These are phyloP conservation scores for Manihot esculenta DNA, from an alignment of 441 rosid genomes.

Conservation along the genomic window DNA sequence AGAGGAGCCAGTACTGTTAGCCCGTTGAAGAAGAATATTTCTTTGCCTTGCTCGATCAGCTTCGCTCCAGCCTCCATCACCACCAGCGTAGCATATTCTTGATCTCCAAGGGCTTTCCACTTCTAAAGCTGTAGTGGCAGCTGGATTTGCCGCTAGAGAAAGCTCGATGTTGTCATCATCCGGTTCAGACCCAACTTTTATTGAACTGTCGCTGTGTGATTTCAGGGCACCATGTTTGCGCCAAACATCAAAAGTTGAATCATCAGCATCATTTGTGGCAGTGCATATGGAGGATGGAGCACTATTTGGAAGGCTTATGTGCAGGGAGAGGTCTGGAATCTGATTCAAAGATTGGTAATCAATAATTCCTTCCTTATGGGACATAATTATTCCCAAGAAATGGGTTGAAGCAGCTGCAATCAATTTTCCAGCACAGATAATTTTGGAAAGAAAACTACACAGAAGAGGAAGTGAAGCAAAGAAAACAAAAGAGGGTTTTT, in stretches of 20 bases:
- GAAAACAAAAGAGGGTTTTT: neutral
- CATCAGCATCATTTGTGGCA: constrained; percentile 27
- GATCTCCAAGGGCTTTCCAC: constrained; percentile 22
- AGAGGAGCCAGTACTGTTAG: constrained; percentile 10
- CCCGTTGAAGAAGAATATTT: constrained; percentile 22
- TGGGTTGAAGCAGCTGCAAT: neutral
- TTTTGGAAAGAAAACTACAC: neutral
- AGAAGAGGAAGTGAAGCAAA: no score
- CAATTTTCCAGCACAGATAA: neutral
- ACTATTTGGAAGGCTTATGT: constrained; percentile 66
- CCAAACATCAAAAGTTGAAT: constrained; percentile 20
- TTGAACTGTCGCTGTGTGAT: constrained; percentile 30
- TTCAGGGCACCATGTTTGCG: constrained; percentile 28
- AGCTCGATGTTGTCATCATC: constrained; percentile 39
- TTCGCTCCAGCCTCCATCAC: neutral
- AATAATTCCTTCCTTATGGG: constrained; percentile 18
- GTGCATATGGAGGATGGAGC: constrained; percentile 36
- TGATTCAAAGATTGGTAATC: constrained; percentile 24
- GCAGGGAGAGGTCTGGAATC: constrained; percentile 75
- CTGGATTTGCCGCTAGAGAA: constrained; percentile 55
- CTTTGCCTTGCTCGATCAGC: constrained; percentile 4
- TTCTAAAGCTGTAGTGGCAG: constrained; percentile 17
- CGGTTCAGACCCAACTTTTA: constrained; percentile 32
- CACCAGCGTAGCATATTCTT: constrained; percentile 2
- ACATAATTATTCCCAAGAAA: constrained; percentile 19